Evolutionary conservation across 169 alveolate species (phyloP), one percentile per base, ranked within the genome.

Genomic region (Plasmodium knowlesi): DNA sequence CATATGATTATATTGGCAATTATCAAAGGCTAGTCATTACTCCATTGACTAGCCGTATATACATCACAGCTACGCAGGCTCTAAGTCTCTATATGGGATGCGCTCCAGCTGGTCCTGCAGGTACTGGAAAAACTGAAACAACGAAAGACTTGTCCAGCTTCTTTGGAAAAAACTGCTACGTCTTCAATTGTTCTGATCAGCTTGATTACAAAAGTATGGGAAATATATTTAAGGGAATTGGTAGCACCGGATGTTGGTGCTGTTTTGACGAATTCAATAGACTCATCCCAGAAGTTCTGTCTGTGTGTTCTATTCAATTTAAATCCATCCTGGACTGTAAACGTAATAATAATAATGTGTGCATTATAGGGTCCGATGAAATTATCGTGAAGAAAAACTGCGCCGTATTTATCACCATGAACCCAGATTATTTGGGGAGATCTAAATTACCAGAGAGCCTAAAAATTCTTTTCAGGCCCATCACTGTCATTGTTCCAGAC

Each of bases 41-140:
- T 14, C 99, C 99, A 46, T 96, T 98, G 83, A 98, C 99, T 61
- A 99, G 98, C 95, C 97, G 99, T 82, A 98, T 98, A 92, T 98
- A 98, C 97, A 99, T 98, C 92, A 98, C 99, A 53, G 99, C 99
- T 25, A 98, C 99, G 2, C 99, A 98, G 96, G 99, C 99, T 9
- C 96, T 98, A 50, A 99, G 98, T 91, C 96, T 98, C 94, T 97
- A 97, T 95, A 98, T 98, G 99, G 99, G 99, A 86, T 98, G 99
- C 95, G 99, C 99, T 1, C 99, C 99, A 9, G 99, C 99, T 37
- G 99, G 99, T 19, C 99, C 99, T 10, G 99, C 99, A 12, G 99
- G 99, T 37, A 98, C 99, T 6, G 99, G 99, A 5, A 98, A 98
- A 96, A 98, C 99, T 9, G 99, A 98, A 94, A 97, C 99, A 28